Conservation (phyloP, 2,329 filamentous ascomycete species). For the Colletotrichum sp. region DNA sequence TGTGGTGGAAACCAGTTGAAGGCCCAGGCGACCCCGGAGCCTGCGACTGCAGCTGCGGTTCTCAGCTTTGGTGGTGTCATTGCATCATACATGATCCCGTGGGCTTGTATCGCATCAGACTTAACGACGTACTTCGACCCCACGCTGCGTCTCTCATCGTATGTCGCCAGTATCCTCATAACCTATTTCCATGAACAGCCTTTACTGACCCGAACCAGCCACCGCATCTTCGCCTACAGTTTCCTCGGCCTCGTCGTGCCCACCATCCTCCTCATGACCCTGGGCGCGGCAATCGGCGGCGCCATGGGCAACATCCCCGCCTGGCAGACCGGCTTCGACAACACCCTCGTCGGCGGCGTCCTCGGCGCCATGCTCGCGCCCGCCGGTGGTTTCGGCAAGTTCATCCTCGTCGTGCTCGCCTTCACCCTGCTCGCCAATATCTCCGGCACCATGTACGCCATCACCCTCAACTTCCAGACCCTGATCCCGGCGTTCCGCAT, state of each 20-base stretch:
- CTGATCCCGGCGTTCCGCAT: slow-evolving; percentile 39
- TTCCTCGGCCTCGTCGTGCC: slow-evolving; percentile 57
- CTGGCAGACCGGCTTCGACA: slow-evolving; percentile 33
- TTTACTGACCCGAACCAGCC: slow-evolving; percentile 23
- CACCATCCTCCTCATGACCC: slow-evolving; percentile 37
- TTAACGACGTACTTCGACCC: slow-evolving; percentile 67
- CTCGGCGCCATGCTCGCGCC: slow-evolving; percentile 35
- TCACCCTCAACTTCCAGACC: slow-evolving; percentile 45
- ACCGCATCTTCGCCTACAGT: slow-evolving; percentile 58
- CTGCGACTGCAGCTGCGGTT: slow-evolving; percentile 49
- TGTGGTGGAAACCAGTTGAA: slow-evolving; percentile 42
- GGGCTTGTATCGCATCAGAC: slow-evolving; percentile 63
- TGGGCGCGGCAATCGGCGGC: slow-evolving; percentile 44
- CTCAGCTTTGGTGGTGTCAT: slow-evolving; percentile 66
- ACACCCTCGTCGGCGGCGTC: slow-evolving; percentile 34
- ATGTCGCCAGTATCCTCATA: slow-evolving; percentile 23
- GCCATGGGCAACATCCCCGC: slow-evolving; percentile 32
- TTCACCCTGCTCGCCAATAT: slow-evolving; percentile 42
- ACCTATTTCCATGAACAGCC: too few relatives aligned
- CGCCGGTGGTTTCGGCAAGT: slow-evolving; percentile 37
- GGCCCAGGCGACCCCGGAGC: slow-evolving; percentile 35
- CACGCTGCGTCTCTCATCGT: slow-evolving; percentile 50
- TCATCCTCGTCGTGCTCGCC: slow-evolving; percentile 40
- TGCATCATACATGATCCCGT: slow-evolving; percentile 68
- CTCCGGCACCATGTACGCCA: slow-evolving; percentile 42